phyloP scores from a whole-genome alignment of 139 green algal species.

The Coelastrella sp. region DNA sequence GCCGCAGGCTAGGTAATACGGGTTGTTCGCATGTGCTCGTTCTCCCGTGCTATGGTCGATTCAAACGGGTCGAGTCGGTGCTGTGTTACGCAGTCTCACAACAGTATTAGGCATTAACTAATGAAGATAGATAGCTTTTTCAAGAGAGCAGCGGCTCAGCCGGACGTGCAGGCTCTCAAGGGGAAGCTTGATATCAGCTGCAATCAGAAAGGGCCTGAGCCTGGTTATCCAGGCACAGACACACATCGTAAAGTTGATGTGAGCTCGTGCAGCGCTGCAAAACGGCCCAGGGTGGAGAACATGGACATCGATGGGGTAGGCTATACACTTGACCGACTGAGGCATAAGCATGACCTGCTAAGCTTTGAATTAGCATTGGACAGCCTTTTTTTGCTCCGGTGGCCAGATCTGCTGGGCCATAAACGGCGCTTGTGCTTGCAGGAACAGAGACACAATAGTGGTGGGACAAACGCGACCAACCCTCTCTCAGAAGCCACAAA shows the following conservation, averaged over 20 bases:
- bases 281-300: no score
- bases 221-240: background rate
- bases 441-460: no score
- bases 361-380: no score
- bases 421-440: no score
- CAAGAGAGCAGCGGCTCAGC: background rate
- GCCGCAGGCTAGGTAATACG: no score
- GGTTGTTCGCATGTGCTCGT: no score
- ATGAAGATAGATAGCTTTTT: constrained; percentile 27
- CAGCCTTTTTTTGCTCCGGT: no score
- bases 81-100: no score
- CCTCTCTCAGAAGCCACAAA: constrained; percentile 24
- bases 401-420: no score
- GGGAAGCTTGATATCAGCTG: background rate
- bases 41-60: no score
- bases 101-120: no score
- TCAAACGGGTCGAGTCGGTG: no score
- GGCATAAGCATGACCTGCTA: background rate
- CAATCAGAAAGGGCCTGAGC: background rate
- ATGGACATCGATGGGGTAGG: background rate
- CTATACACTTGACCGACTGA: background rate
- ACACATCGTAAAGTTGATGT: background rate
- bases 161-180: background rate
- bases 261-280: background rate
- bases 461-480: background rate